Base-by-base conservation (phyloP, 148 eudicot species). In the Rhododendron ovatum region DNA sequence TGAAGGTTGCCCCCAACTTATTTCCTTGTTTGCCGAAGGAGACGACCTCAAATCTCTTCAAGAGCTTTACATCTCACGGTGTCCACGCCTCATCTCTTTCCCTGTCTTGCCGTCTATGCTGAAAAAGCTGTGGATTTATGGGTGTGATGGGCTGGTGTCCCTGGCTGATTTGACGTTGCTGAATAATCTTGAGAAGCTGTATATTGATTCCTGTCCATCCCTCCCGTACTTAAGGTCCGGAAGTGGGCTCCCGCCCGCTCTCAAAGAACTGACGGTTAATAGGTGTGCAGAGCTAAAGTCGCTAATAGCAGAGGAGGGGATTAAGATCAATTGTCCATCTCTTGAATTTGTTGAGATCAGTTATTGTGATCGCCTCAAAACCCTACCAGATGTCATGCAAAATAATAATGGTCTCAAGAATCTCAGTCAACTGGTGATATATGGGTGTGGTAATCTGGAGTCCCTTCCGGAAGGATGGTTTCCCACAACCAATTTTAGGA, bases 121-220 rank as follows among this genome's bases (percentile, higher is more conserved):
- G 1, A 53, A 0, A 53, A 4, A 53, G 1, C 59, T 53, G 5
- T 0, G 0, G 5, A 53, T 53, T 53, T 0, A 0, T 0, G 0
- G 0, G 5, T 53, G 59, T 53, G 11, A 53, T 3, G 5, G 3
- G 0, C 59, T 53, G 5, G 15, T 3, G 20, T 53, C 59, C 5
- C 47, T 75, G 39, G 2, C 12, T 75, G 79, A 33, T 4, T 73
- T 41, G 79, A 17, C 2, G 24, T 35, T 15, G 79, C 79, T 35
- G 3, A 18, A 39, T 6, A 39, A 41, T 41, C 80, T 76, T 1
- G 80, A 76, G n/a, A 7, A 20, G 5, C 1, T 39, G 5, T 2
- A 0, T 1, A 5, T 76, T 37, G 0, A 0, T 5, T 0, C 2
- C 0, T 76, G 80, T 76, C 3, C 26, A 76, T 76, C 80, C 0